phyloP scores from a whole-genome alignment of 2,329 filamentous ascomycete genomes.

The Botryotinia calthae region DNA sequence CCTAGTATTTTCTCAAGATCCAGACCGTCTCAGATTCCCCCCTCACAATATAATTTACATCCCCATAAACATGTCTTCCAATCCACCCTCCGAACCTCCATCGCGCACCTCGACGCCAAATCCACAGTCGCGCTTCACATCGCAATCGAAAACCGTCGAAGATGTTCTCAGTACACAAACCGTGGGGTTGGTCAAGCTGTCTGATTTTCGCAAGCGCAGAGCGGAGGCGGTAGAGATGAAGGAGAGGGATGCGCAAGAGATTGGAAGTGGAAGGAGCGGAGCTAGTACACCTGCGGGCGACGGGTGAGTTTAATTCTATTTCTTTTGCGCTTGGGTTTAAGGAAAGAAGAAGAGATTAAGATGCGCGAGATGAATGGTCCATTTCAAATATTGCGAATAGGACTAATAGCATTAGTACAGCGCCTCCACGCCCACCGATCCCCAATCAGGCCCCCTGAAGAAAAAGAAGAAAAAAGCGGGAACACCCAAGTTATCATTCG shows the following conservation, averaged over 20 bases:
- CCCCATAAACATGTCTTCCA: constrained; percentile 28
- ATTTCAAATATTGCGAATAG: constrained; percentile 15
- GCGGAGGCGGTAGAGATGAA: constrained; percentile 92
- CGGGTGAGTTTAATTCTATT: constrained; percentile 49
- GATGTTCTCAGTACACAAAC: constrained; percentile 40
- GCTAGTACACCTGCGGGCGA: constrained; percentile 44
- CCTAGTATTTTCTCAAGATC: neutral
- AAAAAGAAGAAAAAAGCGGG: constrained; percentile 48
- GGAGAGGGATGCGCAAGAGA: constrained; percentile 74
- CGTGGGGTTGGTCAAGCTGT: constrained; percentile 85
- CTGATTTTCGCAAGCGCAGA: constrained; percentile 93
- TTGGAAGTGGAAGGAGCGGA: constrained; percentile 30
- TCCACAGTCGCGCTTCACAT: constrained; percentile 35
- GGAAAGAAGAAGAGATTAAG: neutral
- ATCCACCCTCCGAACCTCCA: constrained; percentile 31
- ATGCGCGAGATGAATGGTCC: neutral
- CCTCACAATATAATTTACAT: neutral
- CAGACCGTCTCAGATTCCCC: neutral
- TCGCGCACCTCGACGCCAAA: constrained; percentile 37
- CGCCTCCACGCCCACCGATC: constrained; percentile 45
- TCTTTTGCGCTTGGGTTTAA: constrained; percentile 19
- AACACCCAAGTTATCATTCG: constrained; percentile 60
- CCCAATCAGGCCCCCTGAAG: constrained; percentile 38
- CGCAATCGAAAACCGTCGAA: constrained; percentile 38
- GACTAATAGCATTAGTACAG: constrained; percentile 37